Evolutionary conservation across 164 flowering plant genomes (phyloP), one percentile per base, ranked within the genome.

Genomic region (Nymphaea thermarum): DNA sequence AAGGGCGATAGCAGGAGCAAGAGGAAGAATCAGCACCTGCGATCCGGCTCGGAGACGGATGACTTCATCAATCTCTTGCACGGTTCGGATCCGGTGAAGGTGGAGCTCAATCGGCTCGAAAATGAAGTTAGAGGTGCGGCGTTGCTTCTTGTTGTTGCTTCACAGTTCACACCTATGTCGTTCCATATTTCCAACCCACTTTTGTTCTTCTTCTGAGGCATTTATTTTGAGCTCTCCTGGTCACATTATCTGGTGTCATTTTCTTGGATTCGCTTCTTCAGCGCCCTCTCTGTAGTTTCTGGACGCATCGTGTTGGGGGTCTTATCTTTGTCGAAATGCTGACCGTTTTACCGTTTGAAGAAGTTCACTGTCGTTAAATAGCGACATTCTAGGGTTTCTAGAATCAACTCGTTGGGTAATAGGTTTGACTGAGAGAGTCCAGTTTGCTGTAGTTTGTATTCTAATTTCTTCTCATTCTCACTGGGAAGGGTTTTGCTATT

Each of bases 91-190:
- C 87, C 87, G 4, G 83, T 86, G 62, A 83, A 80, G 43, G 79
- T 86, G 45, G 87, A 86, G 78, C 90, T 86, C 78, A 84, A 73
- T 70, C 90, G 86, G 42, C 87, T 86, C 66, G 90, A 86, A 60
- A 86, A 86, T 71, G 83, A 86, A 63, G 76, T 80, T 62, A 75
- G 87, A 83, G 90, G 90, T 86, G n/a, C 3, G 72, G 6, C 0
- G 44, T 42, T 69, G 6, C 16, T 25, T 64, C 47, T 5, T 18
- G 36, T 45, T 71, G 43, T n/a, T 44, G 64, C 36, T 71, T 53
- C 42, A 12, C 7, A 4, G 6, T 5, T 51, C 36, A 47, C 12
- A 1, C 10, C 25, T 47, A 36, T 43, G 36, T 44, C 41, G 18
- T 62, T 63, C 62, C 6, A 10, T 41, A 3, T 11, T 25, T 42